Evolutionary conservation across 2,329 filamentous ascomycete species (phyloP), one percentile per base, ranked within the genome.

Genomic region (Saccharata proteae): DNA sequence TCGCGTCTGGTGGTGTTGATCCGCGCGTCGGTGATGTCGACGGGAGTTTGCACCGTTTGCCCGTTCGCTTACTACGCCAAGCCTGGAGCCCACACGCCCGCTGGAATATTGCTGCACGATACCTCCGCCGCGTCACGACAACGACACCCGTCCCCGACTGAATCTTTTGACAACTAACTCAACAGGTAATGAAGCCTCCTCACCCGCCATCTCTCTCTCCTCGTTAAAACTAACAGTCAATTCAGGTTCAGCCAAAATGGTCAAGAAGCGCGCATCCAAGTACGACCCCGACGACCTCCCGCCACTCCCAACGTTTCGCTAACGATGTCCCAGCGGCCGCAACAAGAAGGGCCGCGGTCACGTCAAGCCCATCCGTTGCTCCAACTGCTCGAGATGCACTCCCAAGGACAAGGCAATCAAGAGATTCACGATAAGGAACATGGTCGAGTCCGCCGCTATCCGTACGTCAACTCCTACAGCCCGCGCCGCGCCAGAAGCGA

Each of bases 321-420:
- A 54, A 64, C 52, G 26, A 29, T 35, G 42, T 40, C 18, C 44
- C 62, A 92, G 82, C 74, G 88, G 88, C 67, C 85, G 88, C 65
- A 94, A 96, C 82, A 94, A 94, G 85, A 93, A 93, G 71, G 88
- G 90, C 66, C 84, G 90, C 66, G 90, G 90, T 73, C 88, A 96
- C 77, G 85, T 93, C 71, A 98, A 98, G 79, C 92, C 90, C 60
- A 93, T 98, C 71, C 82, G 77, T 62, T 90, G 70, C 80, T 83
- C 72, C 69, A 84, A 78, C 77, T 90, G 70, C 77, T 84, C 70
- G 53, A 71, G 58, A 63, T 78, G 61, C 65, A 92, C 82, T 40
- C 86, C 86, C 65, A 98, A 98, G 80, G 90, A 98, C 62, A 98
- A 98, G 84, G 90, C 92, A 52, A 96, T 98, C 77, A 98, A 98